Evolutionary conservation across 768 basidiomycete genomes (phyloP), one percentile per base, ranked within the genome.

Genomic region (Boletellus emodensis): DNA sequence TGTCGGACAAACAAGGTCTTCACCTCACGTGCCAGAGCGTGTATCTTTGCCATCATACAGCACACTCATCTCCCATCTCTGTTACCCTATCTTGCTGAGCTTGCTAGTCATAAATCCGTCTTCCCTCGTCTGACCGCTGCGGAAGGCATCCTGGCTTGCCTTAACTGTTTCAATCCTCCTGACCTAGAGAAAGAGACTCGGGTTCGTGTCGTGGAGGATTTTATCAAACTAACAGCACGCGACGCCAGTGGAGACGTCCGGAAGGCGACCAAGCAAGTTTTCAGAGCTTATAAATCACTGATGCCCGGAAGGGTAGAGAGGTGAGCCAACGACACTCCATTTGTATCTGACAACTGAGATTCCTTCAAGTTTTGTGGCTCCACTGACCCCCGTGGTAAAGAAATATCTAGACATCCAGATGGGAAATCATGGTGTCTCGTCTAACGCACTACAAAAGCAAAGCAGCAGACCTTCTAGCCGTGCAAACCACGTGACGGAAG

Each of bases 1-100:
- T 74, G 80, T 15, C 81, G 88, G 18, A 77, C 90, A 17, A 92
- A 87, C 75, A 93, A 90, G 66, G 80, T 93, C 41, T 80, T 87
- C 59, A 69, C 83, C 57, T 77, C 74, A 38, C 84, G 89, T 30
- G 84, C 87, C 2, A 79, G 75, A 52, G 62, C 74, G 1, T 82
- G 81, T 57, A 77, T 91, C 38, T 62, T 77, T 37, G 61, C 74
- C 20, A 77, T 90, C 51, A 75, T 91, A 39, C 81, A 87, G 56
- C 65, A 75, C 40, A 85, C 87, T 0, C 87, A 87, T 53, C 75
- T 84, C 10, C 79, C 87, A 1, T 65, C 76, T 11, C 75, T 91
- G 50, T 67, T 90, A 4, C 70, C 84, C 0, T 77, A 82, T 57
- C 75, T 92, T 17, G 61, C 76, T 5, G 80, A 80, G 33, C 62